These are phyloP conservation scores for Myriangium duriaei DNA, from an alignment of 2,329 filamentous ascomycete species.

Conservation along the genomic window DNA sequence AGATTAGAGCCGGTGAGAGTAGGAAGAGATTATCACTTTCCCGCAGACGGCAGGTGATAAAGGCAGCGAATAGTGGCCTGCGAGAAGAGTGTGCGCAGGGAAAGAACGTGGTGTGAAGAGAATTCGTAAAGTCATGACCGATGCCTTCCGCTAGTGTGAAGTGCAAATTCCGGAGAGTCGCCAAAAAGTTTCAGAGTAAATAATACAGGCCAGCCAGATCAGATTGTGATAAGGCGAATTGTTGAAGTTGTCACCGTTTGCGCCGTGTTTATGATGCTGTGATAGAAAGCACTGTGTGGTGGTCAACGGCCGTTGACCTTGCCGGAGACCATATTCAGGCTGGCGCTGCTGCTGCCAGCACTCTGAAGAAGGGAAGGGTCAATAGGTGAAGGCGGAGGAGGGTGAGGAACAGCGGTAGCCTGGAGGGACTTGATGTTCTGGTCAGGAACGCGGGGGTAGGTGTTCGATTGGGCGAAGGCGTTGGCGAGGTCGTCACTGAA, in stretches of 20 bases:
- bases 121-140: no score
- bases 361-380: constrained; percentile 7
- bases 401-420: constrained; percentile 9
- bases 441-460: constrained; percentile 11
- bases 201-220: no score
- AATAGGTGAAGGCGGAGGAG: constrained; percentile 13
- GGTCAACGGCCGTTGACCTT: constrained; percentile 8
- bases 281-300: no score
- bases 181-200: no score
- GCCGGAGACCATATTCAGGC: constrained; percentile 7
- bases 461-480: constrained; percentile 12
- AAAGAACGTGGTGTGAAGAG: no score
- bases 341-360: constrained; percentile 5
- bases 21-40: no score
- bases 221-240: neutral
- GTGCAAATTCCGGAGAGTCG: neutral
- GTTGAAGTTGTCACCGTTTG: no score
- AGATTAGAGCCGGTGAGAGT: no score
- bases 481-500: constrained; percentile 13
- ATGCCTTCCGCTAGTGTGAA: neutral
- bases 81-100: no score
- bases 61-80: no score
- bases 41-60: no score
- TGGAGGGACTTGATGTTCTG: constrained; percentile 13
- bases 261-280: no score